Evolutionary conservation across 2,329 filamentous ascomycete genomes (phyloP), one percentile per base, ranked within the genome.

Genomic region (Ophiostoma himal-ulmi): DNA sequence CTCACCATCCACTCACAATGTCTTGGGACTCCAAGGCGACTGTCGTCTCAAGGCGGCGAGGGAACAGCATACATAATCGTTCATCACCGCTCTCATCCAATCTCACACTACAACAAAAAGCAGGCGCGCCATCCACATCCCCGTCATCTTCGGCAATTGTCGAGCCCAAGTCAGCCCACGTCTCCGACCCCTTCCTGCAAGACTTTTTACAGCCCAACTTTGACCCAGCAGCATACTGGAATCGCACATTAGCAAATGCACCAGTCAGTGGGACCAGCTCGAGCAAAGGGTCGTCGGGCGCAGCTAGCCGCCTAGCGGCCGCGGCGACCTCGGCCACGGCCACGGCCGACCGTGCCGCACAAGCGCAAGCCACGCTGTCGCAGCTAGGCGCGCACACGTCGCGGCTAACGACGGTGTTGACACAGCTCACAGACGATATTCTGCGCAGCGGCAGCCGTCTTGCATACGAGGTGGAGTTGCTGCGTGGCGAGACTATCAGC

Each of bases 401-500:
- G 22, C 87, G 93, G 65, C 83, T 97, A 8, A 93, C 93, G 17
- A 88, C 85, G 69, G 91, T 89, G 65, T 84, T 99, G 71, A 97
- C 93, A 41, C 90, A 94, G 76, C 83, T 98, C 72, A 97, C 95
- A 13, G 94, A 99, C 79, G 95, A 98, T 75, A 98, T 99, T 73
- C 81, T 99, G 73, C 88, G 95, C 71, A 94, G 92, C 76, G 92
- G 94, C 36, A 93, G 92, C 74, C 86, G 94, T 4, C 82, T 99
- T 71, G 93, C 94, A 26, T 99, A 99, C 77, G 92, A 98, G 80
- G 94, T 98, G 26, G 94, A 98, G 79, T 86, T 98, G 22, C 80
- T 98, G 67, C 88, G 93, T n/a, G 94, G 94, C 73, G 94, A 97
- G 80, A 91, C 93, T 2, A 81, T 93, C 66, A 86, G 91, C n/a